Conservation (phyloP, 805 yeast species). For the Cephaloascus fragrans region DNA sequence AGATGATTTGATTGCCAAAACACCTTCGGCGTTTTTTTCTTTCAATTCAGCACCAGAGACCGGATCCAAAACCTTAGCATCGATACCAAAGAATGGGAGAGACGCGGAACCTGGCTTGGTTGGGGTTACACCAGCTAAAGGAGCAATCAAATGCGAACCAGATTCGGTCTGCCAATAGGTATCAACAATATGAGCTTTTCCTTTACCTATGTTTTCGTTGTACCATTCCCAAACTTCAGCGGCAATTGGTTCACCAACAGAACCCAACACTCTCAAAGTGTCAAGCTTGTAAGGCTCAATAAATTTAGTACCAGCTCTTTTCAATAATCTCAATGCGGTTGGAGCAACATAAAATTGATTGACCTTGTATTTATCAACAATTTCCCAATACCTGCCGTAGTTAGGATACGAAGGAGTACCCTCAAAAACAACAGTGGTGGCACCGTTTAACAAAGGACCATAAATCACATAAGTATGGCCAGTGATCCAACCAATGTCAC, state of each 20-base stretch:
- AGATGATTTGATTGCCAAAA: constrained; percentile 55
- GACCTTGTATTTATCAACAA: constrained; percentile 59
- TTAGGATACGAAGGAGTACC: constrained; percentile 85
- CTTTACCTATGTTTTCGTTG: constrained; percentile 60
- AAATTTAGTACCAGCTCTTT: constrained; percentile 61
- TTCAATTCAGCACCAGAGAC: constrained; percentile 58
- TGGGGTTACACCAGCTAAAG: constrained; percentile 67
- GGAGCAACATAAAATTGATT: constrained; percentile 83
- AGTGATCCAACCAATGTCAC: constrained; percentile 89
- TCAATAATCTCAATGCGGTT: constrained; percentile 68
- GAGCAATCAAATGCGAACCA: constrained; percentile 72
- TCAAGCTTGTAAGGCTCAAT: constrained; percentile 53
- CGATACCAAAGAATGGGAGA: constrained; percentile 76
- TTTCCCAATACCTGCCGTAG: constrained; percentile 72
- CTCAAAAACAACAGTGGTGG: constrained; percentile 73
- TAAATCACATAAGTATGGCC: constrained; percentile 80
- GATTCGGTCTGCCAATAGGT: constrained; percentile 90
- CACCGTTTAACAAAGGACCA: constrained; percentile 71
- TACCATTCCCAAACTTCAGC: constrained; percentile 88
- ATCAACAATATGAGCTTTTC: constrained; percentile 64
- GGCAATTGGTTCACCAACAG: constrained; percentile 83
- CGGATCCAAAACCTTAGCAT: constrained; percentile 66
- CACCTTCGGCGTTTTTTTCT: constrained; percentile 74
- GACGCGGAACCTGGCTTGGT: constrained; percentile 83
- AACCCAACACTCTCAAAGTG: constrained; percentile 62